Evolutionary conservation across 2,329 filamentous ascomycete genomes (phyloP), one percentile per base, ranked within the genome.

Genomic region (Leptographium lundbergii): DNA sequence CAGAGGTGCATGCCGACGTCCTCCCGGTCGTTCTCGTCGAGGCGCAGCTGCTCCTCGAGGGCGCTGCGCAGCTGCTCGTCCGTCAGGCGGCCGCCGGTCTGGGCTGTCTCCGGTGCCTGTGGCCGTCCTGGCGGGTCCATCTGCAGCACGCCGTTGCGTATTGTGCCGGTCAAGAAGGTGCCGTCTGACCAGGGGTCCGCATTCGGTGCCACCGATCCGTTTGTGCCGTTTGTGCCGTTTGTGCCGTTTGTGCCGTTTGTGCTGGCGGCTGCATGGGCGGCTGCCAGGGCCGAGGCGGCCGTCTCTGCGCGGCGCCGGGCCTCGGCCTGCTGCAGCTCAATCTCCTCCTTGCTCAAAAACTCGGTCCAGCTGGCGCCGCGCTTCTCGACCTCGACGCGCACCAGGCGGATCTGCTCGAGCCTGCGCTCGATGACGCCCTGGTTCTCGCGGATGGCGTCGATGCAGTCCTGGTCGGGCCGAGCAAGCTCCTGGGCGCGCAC

Each of bases 361-460:
- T 82, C 81, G 34, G 70, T 67, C 83, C 82, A 86, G 66, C 71
- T 76, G 59, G 76, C 63, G 2, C 83, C 82, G 5, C 83, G 72
- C 10, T 67, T 67, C 70, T 84, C 80, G 10, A 90, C 82, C 73
- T 91, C 88, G 50, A 68, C 73, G 63, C 78, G 81, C 62, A 90
- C 74, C 56, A 89, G 69, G 58, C 74, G 75, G 62, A 90, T 79
- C 69, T 87, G 77, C 72, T 84, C 80, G 62, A 79, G 75, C 80
- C 89, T 87, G 65, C 86, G 79, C 62, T 71, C 75, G 60, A 91
- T 86, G 60, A 91, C 86, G 24, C 68, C 70, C 65, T 84, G 78
- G 71, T 91, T 91, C 72, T 91, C 87, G 59, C 73, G 70, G 68
- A 91, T 87, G 60, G 87, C 88, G 60, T 90, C 86, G 64, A 82